Evolutionary conservation across 176 grass and related monocot species (phyloP), one percentile per base, ranked within the genome.

Genomic region (Triticum dicoccoides): DNA sequence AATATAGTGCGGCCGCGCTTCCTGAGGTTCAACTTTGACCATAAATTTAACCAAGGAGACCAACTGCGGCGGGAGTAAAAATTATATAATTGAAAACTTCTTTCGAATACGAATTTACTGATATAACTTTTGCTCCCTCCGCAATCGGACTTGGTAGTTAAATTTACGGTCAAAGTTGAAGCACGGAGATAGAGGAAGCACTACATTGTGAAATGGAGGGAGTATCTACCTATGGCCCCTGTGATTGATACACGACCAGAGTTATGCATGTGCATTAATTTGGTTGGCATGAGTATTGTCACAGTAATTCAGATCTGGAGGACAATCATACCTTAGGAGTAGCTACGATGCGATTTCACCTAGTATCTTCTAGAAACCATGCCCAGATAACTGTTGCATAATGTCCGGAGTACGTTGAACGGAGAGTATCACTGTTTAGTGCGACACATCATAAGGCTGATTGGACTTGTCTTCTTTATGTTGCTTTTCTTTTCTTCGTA

Each of bases 271-370:
- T 80, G 59, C 32, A 6, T 56, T 77, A 56, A 44, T 39, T 39
- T 38, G 37, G 37, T 38, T 38, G 37, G 37, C 37, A 52, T 35
- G 34, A 25, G 61, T 66, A 25, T 47, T 80, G 61, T 47, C 25
- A 66, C 39, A 33, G 79, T 69, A 51, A 69, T 35, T 82, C 80
- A 24, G 45, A 82, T 51, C 30, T 23, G 64, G 33, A 41, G 77
- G 33, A 62, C 56, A 39, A 38, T 23, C 32, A 21, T 78, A 78
- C 54, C 32, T 37, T 39, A 51, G 47, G 23, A 14, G 27, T 18
- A 30, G 42, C 1, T 35, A 52, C 6, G 64, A 69, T 52, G 44
- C 11, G 44, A 47, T 47, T 47, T 47, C 27, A 14, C 80, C 42
- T 37, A 78, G 30, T 30, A 82, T 82, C 18, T 51, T 69, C 61